Evolutionary conservation across 2,329 filamentous ascomycete species (phyloP), one percentile per base, ranked within the genome.

Genomic region (Leptosphaerulina australis): DNA sequence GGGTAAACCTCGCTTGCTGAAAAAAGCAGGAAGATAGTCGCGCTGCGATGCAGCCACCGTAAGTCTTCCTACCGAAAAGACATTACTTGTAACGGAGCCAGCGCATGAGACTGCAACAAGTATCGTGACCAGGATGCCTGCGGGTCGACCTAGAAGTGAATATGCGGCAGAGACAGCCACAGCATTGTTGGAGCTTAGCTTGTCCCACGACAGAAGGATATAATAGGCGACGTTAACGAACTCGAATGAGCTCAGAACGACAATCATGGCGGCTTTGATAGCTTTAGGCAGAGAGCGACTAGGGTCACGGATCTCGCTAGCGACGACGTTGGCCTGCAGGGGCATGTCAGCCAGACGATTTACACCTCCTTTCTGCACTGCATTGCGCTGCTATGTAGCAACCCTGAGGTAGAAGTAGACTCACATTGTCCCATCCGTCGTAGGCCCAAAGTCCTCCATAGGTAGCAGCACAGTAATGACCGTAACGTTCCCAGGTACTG

Each of bases 361-460:
- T 15, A 18, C 25, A 28, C 25, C 25, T 11, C 25, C 25, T 3
- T 28, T 4, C 11, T n/a, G 3, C 12, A n/a, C 29, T 12, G 22
- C 22, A 20, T 30, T 6, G 28, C 28, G 17, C 7, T 30, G n/a
- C n/a, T n/a, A n/a, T n/a, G n/a, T n/a, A n/a, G n/a, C n/a, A n/a
- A n/a, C n/a, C n/a, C n/a, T n/a, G n/a, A n/a, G n/a, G n/a, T n/a
- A n/a, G 15, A 11, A 15, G n/a, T 18, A 26, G 8, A 60, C 76
- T 71, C 29, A 82, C 82, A 72, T 86, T 86, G 46, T 87, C 84
- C 84, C 84, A 87, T 0, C 84, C 84, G 0, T 81, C 84, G 51
- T 86, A 87, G 0, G 82, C 84, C 84, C 83, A 87, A 0, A 87
- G 63, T 0, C 82, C 83, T 0, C 80, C 84, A 57, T 86, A 86